Evolutionary conservation across 2,329 filamentous ascomycete genomes (phyloP).

Genomic region (Sporothrix luriei): DNA sequence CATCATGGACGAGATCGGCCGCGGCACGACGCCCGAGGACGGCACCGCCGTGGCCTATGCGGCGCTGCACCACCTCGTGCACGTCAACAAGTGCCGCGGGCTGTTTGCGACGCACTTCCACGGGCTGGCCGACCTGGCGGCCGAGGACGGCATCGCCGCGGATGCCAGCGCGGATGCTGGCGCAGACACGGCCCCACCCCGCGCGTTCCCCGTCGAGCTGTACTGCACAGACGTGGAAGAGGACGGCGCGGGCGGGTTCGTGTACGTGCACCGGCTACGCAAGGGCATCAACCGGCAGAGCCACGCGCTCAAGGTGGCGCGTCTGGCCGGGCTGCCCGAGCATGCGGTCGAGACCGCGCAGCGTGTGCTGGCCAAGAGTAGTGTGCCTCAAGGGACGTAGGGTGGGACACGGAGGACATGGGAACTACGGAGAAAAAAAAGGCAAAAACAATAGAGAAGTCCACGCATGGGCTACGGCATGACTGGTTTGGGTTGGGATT

Average conservation of each 20-base stretch:
- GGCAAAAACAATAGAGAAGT: neutral
- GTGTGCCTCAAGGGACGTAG: neutral
- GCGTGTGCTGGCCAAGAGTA: constrained; percentile 51
- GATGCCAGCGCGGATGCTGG: neutral
- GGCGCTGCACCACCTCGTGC: constrained; percentile 79
- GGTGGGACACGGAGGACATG: neutral
- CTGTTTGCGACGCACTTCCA: constrained; percentile 98
- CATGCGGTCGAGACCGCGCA: constrained; percentile 69
- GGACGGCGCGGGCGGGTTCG: constrained; percentile 69
- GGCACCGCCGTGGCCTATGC: constrained; percentile 89
- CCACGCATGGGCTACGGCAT: constrained; percentile 2
- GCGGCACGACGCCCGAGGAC: constrained; percentile 91
- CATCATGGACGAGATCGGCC: constrained; percentile 97
- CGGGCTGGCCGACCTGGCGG: constrained; percentile 74
- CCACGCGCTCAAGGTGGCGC: constrained; percentile 93
- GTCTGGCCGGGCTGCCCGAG: constrained; percentile 78
- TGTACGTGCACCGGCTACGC: constrained; percentile 81
- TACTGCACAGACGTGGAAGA: constrained; percentile 92
- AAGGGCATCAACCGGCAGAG: constrained; percentile 82
- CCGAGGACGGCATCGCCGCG: constrained; percentile 50
- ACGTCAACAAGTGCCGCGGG: constrained; percentile 74
- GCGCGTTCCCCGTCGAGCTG: constrained; percentile 58
- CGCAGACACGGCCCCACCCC: neutral
- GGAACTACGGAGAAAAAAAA: constrained; percentile 26
- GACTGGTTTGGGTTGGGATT: neutral